These are phyloP conservation scores for Chaetoceros tenuissimus DNA, from an alignment of 108 stramenopile species.

Conservation along the genomic window DNA sequence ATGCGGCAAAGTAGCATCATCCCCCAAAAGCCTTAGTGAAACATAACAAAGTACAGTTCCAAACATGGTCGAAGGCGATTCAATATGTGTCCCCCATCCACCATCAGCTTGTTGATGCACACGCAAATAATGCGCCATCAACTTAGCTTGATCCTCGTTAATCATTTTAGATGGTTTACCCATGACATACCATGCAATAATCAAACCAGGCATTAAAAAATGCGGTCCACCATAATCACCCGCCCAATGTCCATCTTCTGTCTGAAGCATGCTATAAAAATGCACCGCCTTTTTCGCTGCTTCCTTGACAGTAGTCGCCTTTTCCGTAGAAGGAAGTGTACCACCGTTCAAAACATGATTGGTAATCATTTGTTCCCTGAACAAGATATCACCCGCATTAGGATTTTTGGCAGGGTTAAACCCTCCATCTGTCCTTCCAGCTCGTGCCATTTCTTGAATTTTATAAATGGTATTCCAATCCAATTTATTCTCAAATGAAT, in stretches of 20 bases:
- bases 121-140: slow-evolving; percentile 80
- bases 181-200: slow-evolving; percentile 86
- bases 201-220: slow-evolving; percentile 95
- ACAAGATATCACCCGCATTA: slow-evolving; percentile 61
- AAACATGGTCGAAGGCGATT: slow-evolving; percentile 97
- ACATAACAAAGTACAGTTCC: slow-evolving; percentile 90
- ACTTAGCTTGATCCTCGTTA: slow-evolving; percentile 39
- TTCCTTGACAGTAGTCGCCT: slow-evolving; percentile 39
- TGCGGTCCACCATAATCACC: slow-evolving; percentile 99
- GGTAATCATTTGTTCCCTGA: slow-evolving; percentile 73
- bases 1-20: slow-evolving; percentile 44
- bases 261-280: slow-evolving; percentile 81
- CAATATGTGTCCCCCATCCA: slow-evolving; percentile 98
- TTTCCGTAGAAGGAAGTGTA: slow-evolving; percentile 15
- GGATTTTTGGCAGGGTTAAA: slow-evolving; percentile 81
- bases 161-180: slow-evolving; percentile 54
- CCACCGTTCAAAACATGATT: slow-evolving; percentile 38
- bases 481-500: slow-evolving; percentile 1
- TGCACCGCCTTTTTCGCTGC: slow-evolving; percentile 56
- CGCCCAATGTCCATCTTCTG: slow-evolving; percentile 87
- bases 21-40: slow-evolving; percentile 83
- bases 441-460: slow-evolving; percentile 40
- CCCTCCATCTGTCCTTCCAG: slow-evolving; percentile 38
- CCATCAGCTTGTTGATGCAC: slow-evolving; percentile 97
- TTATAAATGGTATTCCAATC: slow-evolving; percentile 6